phyloP scores from a whole-genome alignment of 345 rosid species.

The Pistacia integerrima region DNA sequence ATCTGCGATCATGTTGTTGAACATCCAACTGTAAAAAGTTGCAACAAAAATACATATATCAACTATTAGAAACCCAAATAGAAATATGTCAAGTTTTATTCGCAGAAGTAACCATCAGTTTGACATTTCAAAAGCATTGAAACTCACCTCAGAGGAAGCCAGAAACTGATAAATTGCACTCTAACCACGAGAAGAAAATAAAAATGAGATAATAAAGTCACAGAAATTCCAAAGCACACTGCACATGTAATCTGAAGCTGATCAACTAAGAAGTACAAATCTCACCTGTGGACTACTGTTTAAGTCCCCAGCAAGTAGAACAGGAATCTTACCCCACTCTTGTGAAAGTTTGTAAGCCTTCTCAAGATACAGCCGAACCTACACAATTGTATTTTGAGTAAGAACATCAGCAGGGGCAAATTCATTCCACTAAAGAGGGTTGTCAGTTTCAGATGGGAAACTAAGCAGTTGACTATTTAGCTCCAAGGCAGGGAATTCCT shows the following conservation, averaged over 20 bases:
- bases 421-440: not conserved
- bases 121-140: slow-evolving; percentile 23
- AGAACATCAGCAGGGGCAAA: slow-evolving; percentile 6
- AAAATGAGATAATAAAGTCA: slow-evolving; percentile 21
- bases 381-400: slow-evolving; percentile 18
- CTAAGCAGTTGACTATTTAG: not conserved
- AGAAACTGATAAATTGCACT: slow-evolving; percentile 86
- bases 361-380: slow-evolving; percentile 82
- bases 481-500: not conserved
- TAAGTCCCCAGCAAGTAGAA: slow-evolving; percentile 75
- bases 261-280: slow-evolving; percentile 10
- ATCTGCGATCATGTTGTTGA: slow-evolving; percentile 59
- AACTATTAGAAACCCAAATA: not conserved
- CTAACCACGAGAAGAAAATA: slow-evolving; percentile 45
- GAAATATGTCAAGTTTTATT: slow-evolving; percentile 5
- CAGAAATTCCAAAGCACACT: not conserved
- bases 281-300: slow-evolving; percentile 82
- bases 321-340: slow-evolving; percentile 83
- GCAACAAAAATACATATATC: slow-evolving; percentile 11
- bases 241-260: slow-evolving; percentile 1
- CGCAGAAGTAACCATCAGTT: not conserved
- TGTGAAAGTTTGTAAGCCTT: slow-evolving; percentile 72
- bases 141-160: slow-evolving; percentile 77
- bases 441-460: not conserved
- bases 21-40: slow-evolving; percentile 64